Evolutionary conservation across 1,284 basidiomycete genomes (phyloP).

Genomic region (Apiotrichum brassicae): DNA sequence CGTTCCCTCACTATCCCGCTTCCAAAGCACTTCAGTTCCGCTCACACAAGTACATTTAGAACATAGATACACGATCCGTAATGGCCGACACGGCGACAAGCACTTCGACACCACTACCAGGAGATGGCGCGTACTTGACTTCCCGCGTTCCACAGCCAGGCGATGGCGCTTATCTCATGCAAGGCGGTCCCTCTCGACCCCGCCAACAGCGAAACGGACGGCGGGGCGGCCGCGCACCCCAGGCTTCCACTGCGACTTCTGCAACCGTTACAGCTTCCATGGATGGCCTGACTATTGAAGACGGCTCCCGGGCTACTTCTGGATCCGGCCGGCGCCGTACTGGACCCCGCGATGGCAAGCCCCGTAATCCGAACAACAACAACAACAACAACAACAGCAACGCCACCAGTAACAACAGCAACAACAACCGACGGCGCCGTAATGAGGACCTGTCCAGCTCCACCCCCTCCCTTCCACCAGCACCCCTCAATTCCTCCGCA

Average conservation of each 20-base stretch:
- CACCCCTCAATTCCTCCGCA: slow-evolving; percentile 10
- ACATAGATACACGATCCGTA: no score
- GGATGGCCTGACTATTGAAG: background rate
- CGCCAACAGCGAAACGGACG: background rate
- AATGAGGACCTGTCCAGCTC: background rate
- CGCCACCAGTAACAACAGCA: background rate
- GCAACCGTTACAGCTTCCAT: background rate
- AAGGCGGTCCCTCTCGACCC: slow-evolving; percentile 1
- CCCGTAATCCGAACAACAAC: no score
- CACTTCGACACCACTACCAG: slow-evolving; percentile 9
- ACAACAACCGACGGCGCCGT: background rate
- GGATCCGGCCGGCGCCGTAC: background rate
- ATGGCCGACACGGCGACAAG: background rate
- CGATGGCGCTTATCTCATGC: slow-evolving; percentile 16
- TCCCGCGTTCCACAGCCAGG: slow-evolving; percentile 14
- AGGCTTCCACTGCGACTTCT: no score
- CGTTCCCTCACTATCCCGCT: no score
- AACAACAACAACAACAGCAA: background rate
- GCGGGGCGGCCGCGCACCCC: background rate
- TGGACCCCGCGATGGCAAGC: background rate
- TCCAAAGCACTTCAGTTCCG: no score
- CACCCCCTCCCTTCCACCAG: background rate
- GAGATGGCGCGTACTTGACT: slow-evolving; percentile 20
- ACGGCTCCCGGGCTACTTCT: background rate
- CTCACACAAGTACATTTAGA: no score